Base-by-base conservation (phyloP, 176 grass and related monocot genomes). In the Raddia distichophylla region DNA sequence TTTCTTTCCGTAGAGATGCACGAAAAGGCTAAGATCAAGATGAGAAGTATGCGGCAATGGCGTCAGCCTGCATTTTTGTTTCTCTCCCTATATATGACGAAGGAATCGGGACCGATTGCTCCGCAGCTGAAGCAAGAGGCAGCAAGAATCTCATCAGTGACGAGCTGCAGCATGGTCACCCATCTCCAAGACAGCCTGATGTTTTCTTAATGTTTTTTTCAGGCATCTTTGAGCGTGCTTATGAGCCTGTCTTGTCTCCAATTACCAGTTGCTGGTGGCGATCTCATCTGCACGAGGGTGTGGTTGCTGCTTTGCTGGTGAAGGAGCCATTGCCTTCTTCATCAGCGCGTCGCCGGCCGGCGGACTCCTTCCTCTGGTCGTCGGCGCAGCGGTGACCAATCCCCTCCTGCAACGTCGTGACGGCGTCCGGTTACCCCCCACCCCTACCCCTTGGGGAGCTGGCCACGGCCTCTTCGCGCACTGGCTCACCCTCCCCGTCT, bases 121-220 rank as follows among this genome's bases (percentile, higher is more conserved):
- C 37, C 37, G 42, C 60, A 34, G 14, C 42, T 37, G 46, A 43
- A 86, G 33, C 18, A n/a, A 22, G 10, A 19, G 74, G 69, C 80
- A 90, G 51, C 32, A 64, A 80, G 84, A 90, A 86, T 86, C 60
- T 60, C 70, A 40, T 59, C 27, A 75, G 76, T 65, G 47, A 58
- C 60, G 8, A 47, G 49, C 35, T 84, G 79, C 48, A 86, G 68
- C 69, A 77, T 54, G 64, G 73, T 64, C 72, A 54, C 18, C 20
- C 6, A 57, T 43, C 14, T 51, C 54, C 70, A 53, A 56, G 11
- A 84, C 76, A 84, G 71, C 1, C 43, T 57, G 33, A n/a, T 14
- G 53, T 14, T 19, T 46, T 87, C 83, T 66, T 13, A 73, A 60
- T 45, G 17, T 54, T 56, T 56, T 16, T 56, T 56, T 16, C 17